These are phyloP conservation scores for Alternaria sp. DNA, from an alignment of 2,329 filamentous ascomycete species.

Conservation along the genomic window DNA sequence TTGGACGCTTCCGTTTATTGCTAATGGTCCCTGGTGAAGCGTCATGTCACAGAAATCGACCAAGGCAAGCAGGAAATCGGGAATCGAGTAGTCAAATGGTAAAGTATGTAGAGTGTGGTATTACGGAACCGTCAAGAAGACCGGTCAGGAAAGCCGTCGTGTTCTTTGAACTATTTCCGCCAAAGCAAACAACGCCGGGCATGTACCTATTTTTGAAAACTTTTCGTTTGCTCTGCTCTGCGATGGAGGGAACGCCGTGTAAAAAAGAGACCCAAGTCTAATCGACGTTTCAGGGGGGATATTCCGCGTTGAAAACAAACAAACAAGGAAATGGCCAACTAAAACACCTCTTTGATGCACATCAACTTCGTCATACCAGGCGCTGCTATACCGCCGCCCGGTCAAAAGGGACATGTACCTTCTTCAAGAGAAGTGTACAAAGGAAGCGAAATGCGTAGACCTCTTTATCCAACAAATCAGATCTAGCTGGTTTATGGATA, in stretches of 20 bases:
- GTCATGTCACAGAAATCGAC: too few relatives aligned
- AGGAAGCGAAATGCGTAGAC: conserved; percentile 30
- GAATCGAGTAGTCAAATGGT: not conserved
- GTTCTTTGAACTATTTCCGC: conserved; percentile 26
- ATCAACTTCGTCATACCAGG: conserved; percentile 45
- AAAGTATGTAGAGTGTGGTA: conserved; percentile 27
- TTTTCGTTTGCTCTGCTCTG: conserved; percentile 32
- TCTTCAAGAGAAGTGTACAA: conserved; percentile 39
- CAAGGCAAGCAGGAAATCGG: not conserved
- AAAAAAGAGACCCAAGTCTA: conserved; percentile 28
- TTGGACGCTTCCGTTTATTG: too few relatives aligned
- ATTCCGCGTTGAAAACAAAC: conserved; percentile 29
- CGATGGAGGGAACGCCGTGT: conserved; percentile 33
- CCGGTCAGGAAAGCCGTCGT: conserved; percentile 6
- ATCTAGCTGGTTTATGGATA: conserved; percentile 20
- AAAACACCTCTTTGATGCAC: conserved; percentile 48
- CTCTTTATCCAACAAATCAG: conserved; percentile 36
- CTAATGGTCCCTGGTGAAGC: too few relatives aligned
- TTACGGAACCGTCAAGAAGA: conserved; percentile 19
- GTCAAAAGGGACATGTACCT: conserved; percentile 42
- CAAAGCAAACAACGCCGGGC: conserved; percentile 11
- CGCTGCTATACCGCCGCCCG: conserved; percentile 16
- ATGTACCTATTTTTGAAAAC: conserved; percentile 26
- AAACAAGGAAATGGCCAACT: conserved; percentile 28
- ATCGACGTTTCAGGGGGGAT: conserved; percentile 29